Base-by-base conservation (phyloP, 176 grass and related monocot genomes). In the Lolium rigidum region DNA sequence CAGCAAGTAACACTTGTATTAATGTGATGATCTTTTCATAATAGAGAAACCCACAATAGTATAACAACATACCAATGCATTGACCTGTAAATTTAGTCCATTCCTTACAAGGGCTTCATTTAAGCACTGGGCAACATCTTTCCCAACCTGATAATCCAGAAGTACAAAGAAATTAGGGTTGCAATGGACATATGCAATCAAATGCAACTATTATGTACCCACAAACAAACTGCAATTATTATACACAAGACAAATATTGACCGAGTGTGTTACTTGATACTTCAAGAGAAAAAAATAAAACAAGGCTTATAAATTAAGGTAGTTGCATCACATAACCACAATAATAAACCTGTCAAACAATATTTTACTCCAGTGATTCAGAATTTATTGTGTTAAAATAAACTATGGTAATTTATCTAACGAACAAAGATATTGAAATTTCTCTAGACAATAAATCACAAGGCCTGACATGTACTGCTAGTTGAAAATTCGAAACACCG, bases 71-170 rank as follows among this genome's bases (percentile, higher is more conserved):
- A 98, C 95, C 95, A 98, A 89, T 82, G 86, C 91, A 7, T 90
- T 86, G 50, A 98, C 93, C 16, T 74, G 87, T 91, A 98, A 84
- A 86, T 90, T 87, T 13, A 98, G 59, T 85, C 95, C 95, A 90
- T 77, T 89, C 71, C 92, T 89, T 51, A 43, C 77, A 76, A 98
- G 87, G 18, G 95, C 93, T 88, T 98, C 89, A 81, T 98, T 86
- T 68, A 98, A 92, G 76, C 93, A 93, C 51, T 88, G 82, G 46
- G 90, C 91, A 88, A 98, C 86, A 90, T 98, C 95, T 84, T 85
- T 88, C 13, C 90, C 89, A 35, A 87, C 85, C 95, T 98, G 73
- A 71, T 84, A 51, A 87, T 74, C 43, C 80, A 91, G 54, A 76
- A 46, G 10, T 82, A 60, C 13, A 79, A 80, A 88, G 35, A 41